Evolutionary conservation across 306 rosid species (phyloP), one percentile per base, ranked within the genome.

Genomic region (Malus orientalis): DNA sequence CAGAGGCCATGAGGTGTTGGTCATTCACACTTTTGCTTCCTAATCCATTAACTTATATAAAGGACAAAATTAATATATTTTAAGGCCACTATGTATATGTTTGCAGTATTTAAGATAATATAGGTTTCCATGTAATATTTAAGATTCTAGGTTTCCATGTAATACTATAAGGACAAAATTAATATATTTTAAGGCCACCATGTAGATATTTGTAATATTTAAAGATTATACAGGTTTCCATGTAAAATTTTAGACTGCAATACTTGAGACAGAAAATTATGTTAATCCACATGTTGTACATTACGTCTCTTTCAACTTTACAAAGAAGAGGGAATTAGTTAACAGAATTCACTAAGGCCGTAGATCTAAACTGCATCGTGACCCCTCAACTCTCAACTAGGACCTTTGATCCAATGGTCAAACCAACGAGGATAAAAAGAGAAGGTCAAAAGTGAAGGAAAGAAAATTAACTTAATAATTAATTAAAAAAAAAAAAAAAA

Each of bases 341-440:
- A 54, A 20, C 42, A 54, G 8, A 38, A 73, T 44, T 64, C 36
- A 11, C 11, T 25, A 27, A 44, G 69, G 58, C 57, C 36, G 47
- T 63, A 23, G 66, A 51, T 78, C 61, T 8, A 61, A 61, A 4
- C 71, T 20, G 38, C 22, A 74, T 32, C 61, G 22, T 38, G 78
- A 75, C 80, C 67, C 81, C 38, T 40, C 73, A 33, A 36, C 59
- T 66, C 77, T 75, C 8, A 51, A 29, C 77, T 12, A 42, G 15
- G 42, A 33, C 65, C 73, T 61, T 77, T 77, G 69, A 51, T 36
- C 42, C 59, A 20, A 15, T 40, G 57, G 44, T 59, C 20, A 59
- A 67, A 69, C 23, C 1, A 20, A 11, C 29, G 6, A 25, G 67
- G 15, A 2, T 44, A 5, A 32, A 45, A 60, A 13, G 1, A 38